These are phyloP conservation scores for Vitis riparia DNA, from an alignment of 164 flowering plant species.

Conservation along the genomic window DNA sequence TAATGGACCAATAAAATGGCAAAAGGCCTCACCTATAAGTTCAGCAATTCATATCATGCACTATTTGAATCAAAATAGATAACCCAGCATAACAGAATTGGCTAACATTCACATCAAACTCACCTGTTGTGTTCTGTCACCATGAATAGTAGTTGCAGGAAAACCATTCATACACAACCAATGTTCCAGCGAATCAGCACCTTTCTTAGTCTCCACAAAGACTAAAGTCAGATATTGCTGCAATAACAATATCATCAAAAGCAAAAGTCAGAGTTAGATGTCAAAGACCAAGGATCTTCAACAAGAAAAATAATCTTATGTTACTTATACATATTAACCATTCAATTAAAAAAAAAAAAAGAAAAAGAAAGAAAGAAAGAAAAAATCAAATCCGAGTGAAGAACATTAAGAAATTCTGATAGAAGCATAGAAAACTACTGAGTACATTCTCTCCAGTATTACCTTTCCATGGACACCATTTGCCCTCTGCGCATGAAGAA, in stretches of 20 bases:
- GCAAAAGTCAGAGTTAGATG: not conserved
- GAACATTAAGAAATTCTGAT: too few species aligned
- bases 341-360: too few species aligned
- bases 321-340: too few species aligned
- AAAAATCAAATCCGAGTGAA: not conserved
- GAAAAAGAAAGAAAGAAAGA: not conserved
- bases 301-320: not conserved
- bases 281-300: not conserved
- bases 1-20: too few species aligned
- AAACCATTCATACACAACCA: slow-evolving; percentile 56
- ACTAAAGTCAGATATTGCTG: slow-evolving; percentile 63
- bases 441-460: not conserved
- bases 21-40: too few species aligned
- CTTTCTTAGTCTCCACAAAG: slow-evolving; percentile 69
- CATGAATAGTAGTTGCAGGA: slow-evolving; percentile 66
- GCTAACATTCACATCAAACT: not conserved
- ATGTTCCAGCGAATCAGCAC: slow-evolving; percentile 60
- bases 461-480: slow-evolving; percentile 57
- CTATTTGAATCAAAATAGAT: too few species aligned
- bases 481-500: slow-evolving; percentile 54
- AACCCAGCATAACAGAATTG: too few species aligned
- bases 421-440: too few species aligned
- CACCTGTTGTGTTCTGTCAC: slow-evolving; percentile 63
- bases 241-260: slow-evolving; percentile 13
- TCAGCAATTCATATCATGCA: too few species aligned